Evolutionary conservation across 371 early-diverging fungal genomes (phyloP).

Genomic region (Fennellomyces sp.): DNA sequence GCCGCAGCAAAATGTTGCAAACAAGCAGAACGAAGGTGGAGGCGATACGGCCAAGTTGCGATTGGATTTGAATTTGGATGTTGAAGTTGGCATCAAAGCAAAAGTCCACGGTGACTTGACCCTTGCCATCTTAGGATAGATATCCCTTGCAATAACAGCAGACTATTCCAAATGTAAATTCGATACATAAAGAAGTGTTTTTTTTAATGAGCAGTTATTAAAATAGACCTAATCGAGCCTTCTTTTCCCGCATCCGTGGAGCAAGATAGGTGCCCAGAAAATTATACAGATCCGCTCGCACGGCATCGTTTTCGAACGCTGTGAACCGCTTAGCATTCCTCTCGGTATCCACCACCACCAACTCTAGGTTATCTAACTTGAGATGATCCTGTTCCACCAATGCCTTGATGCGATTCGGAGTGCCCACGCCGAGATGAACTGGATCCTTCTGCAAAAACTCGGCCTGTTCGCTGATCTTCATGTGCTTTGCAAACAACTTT

Average conservation of each 20-base stretch:
- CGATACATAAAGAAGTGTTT: not conserved
- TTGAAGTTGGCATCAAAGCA: not conserved
- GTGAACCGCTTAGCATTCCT: conserved; percentile 78
- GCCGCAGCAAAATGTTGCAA: too few relatives aligned
- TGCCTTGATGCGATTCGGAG: conserved; percentile 79
- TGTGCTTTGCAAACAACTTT: conserved; percentile 87
- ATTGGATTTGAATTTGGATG: conserved; percentile 14
- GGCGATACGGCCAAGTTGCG: conserved; percentile 2
- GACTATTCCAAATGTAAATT: not conserved
- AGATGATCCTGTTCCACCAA: conserved; percentile 68
- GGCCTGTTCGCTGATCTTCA: conserved; percentile 80
- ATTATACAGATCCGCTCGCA: conserved; percentile 65
- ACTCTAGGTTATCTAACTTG: conserved; percentile 64
- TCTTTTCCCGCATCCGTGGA: conserved; percentile 35
- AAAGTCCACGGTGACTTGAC: conserved; percentile 16
- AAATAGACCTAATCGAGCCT: conserved; percentile 43
- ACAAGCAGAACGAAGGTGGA: too few relatives aligned
- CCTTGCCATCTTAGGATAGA: not conserved
- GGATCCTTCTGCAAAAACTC: conserved; percentile 57
- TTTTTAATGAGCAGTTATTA: conserved; percentile 13
- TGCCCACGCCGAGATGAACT: conserved; percentile 79
- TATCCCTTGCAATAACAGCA: too few relatives aligned
- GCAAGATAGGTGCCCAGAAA: conserved; percentile 41
- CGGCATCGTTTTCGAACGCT: conserved; percentile 77
- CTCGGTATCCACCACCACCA: conserved; percentile 76